Conservation (phyloP, 345 rosid species). For the Raphanus raphanistrum region DNA sequence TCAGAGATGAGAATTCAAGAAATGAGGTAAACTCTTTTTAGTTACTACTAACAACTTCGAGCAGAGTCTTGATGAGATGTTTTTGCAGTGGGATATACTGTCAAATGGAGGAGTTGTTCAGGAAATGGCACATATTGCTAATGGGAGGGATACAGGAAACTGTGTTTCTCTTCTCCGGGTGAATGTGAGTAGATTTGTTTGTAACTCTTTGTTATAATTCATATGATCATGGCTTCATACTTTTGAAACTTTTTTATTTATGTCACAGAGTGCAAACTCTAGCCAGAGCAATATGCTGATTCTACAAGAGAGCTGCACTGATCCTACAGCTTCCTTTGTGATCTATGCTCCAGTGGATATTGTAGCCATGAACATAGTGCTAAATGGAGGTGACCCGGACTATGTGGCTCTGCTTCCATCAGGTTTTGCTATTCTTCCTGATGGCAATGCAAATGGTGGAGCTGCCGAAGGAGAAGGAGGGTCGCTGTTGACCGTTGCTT, state of each 20-base stretch:
- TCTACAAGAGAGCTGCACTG: constrained; percentile 69
- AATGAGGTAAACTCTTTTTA: constrained; percentile 53
- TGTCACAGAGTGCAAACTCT: constrained; percentile 61
- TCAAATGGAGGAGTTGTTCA: constrained; percentile 90
- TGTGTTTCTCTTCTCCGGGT: constrained; percentile 90
- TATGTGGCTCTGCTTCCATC: constrained; percentile 76
- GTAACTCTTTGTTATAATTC: not conserved
- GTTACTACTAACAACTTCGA: not conserved
- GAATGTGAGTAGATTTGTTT: constrained; percentile 51
- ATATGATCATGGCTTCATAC: constrained; percentile 14
- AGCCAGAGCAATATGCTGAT: constrained; percentile 84
- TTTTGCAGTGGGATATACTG: constrained; percentile 80
- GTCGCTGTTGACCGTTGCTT: constrained; percentile 87
- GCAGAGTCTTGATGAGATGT: not conserved
- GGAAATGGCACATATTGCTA: constrained; percentile 95
- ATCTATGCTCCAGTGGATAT: constrained; percentile 76
- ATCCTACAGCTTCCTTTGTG: constrained; percentile 61
- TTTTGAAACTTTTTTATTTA: not conserved
- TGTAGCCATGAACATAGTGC: constrained; percentile 69
- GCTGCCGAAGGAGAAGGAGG: constrained; percentile 47
- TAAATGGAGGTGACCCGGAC: constrained; percentile 72
- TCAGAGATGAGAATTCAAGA: constrained; percentile 85
- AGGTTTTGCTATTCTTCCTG: constrained; percentile 78
- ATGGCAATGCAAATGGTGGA: constrained; percentile 42
- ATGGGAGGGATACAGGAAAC: constrained; percentile 88